Conservation (phyloP, 2,329 filamentous ascomycete species). For the Fusarium agapanthi region DNA sequence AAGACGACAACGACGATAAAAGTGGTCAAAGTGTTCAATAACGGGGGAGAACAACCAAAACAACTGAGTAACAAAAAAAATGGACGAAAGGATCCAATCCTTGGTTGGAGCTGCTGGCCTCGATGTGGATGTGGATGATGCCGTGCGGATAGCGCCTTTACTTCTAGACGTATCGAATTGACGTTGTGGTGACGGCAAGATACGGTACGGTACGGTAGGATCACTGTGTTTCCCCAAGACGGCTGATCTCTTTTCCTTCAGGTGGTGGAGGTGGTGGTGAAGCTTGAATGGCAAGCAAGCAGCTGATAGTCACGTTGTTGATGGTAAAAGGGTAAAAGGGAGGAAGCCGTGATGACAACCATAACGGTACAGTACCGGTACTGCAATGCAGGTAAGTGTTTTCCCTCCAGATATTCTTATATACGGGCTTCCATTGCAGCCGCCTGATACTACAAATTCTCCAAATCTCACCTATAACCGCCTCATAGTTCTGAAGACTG, state of each 20-base stretch:
- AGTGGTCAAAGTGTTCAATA: neutral
- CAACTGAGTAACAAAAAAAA: neutral
- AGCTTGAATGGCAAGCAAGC: slow-evolving; percentile 10
- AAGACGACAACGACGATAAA: neutral
- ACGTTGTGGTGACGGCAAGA: slow-evolving; percentile 29
- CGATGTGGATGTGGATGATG: slow-evolving; percentile 15
- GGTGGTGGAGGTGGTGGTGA: neutral
- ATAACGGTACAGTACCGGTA: neutral
- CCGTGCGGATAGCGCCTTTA: slow-evolving; percentile 19
- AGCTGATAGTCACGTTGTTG: slow-evolving; percentile 35
- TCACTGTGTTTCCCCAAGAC: neutral
- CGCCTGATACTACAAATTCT: neutral
- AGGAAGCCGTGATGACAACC: neutral
- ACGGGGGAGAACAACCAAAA: slow-evolving; percentile 17
- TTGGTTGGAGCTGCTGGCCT: neutral
- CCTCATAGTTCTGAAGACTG: neutral
- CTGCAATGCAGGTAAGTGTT: neutral
- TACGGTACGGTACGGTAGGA: neutral
- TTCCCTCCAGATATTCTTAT: slow-evolving; percentile 25
- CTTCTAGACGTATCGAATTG: slow-evolving; percentile 18
- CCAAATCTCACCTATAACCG: neutral
- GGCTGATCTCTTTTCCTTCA: neutral
- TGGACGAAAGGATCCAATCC: slow-evolving; percentile 6
- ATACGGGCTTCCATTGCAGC: slow-evolving; percentile 15
- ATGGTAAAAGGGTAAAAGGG: neutral